Evolutionary conservation across 768 basidiomycete genomes (phyloP), one percentile per base, ranked within the genome.

Genomic region (Auriscalpium microsporum): DNA sequence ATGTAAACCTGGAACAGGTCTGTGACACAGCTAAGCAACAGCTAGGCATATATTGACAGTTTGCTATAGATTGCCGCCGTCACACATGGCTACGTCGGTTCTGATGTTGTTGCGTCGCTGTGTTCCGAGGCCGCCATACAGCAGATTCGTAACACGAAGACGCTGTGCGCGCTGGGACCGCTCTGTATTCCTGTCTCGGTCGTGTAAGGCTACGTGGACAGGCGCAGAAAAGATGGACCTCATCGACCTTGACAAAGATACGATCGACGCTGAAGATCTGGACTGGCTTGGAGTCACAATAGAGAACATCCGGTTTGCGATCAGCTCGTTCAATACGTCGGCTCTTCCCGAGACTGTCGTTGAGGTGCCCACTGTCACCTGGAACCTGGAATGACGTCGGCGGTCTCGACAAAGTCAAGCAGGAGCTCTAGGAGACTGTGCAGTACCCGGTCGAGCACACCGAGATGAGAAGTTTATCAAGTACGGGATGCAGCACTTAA

Each of bases 191-290:
- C n/a, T n/a, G n/a, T n/a, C n/a, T n/a, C n/a, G n/a, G n/a, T n/a
- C n/a, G n/a, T n/a, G n/a, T n/a, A n/a, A n/a, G n/a, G n/a, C n/a
- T n/a, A n/a, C n/a, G n/a, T n/a, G n/a, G n/a, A n/a, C n/a, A n/a
- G n/a, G n/a, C n/a, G n/a, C n/a, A n/a, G 96, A 99, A 75, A 99
- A 98, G 83, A 98, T 99, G 95, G 94, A 97, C 63, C 74, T 93
- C 62, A 93, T 95, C 60, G 93, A 94, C 69, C 81, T 95, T 34
- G 92, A 94, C 59, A 90, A 95, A 71, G 96, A 99, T 67, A 97
- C 95, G 50, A 99, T 99, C 67, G 96, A 99, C 65, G 96, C 96
- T 8, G 96, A 99, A 72, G 95, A 98, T 2, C 87, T 99, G 53
- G 96, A 99, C 72, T 90, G 94, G 7, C 89, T 99, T 50, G 96